phyloP scores from a whole-genome alignment of 305 asterid genomes.

The Fraxinus albicans region DNA sequence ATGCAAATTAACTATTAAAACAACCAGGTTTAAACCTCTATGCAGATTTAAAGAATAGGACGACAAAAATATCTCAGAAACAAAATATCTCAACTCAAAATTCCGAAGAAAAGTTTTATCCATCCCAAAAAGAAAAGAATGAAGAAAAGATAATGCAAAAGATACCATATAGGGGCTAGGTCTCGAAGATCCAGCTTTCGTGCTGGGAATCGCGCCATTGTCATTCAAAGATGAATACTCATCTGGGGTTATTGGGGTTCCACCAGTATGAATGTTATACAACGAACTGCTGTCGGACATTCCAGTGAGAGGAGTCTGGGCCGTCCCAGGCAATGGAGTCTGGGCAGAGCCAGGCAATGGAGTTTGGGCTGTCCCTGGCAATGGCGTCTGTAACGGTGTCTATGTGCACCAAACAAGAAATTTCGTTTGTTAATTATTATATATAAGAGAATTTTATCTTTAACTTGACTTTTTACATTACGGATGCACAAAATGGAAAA shows the following conservation, averaged over 20 bases:
- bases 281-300: conserved; percentile 55
- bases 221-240: conserved; percentile 60
- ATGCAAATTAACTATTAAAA: not conserved
- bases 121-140: not conserved
- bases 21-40: conserved; percentile 3
- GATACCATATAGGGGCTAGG: conserved; percentile 76
- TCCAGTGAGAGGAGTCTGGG: conserved; percentile 68
- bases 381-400: conserved; percentile 54
- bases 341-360: conserved; percentile 67
- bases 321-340: conserved; percentile 47
- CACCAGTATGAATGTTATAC: conserved; percentile 75
- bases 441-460: not conserved
- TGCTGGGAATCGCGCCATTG: conserved; percentile 48
- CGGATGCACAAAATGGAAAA: not conserved
- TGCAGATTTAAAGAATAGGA: not conserved
- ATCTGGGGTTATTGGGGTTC: conserved; percentile 80
- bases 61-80: not conserved
- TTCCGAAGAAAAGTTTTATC: conserved; percentile 2
- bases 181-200: conserved; percentile 60
- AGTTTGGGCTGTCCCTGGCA: conserved; percentile 74
- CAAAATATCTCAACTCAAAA: not conserved
- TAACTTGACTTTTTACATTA: conserved; percentile 1
- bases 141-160: not conserved
- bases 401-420: conserved; percentile 26
- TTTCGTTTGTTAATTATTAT: not conserved